Base-by-base conservation (phyloP, 177 flowering plant genomes). In the Vitis hybrid region DNA sequence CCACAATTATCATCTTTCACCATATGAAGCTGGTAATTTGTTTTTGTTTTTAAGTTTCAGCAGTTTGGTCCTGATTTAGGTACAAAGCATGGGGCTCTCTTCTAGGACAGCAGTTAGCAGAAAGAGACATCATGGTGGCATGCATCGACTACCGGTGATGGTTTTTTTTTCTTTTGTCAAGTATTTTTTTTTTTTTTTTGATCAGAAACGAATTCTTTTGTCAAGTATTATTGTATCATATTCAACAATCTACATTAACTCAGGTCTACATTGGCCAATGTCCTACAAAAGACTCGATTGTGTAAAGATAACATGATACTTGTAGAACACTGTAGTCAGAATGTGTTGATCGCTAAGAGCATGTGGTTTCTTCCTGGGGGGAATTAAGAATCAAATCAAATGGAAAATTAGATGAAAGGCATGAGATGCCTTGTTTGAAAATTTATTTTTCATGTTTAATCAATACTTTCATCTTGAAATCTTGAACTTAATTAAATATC, bases 31-130 rank as follows among this genome's bases (percentile, higher is more conserved):
- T 12, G 5, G 40, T 34, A 34, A 7, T 58, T 73, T 21, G 49
- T 62, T 17, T 34, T 68, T 45, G 8, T 56, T 59, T 30, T 50
- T 56, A 17, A 45, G 45, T 66, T 65, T 65, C 30, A 12, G 17
- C n/a, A 14, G 32, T 40, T 55, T 55, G 61, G 65, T 76, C 56
- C 40, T 80, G 66, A 68, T 84, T 73, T 79, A 94, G 99, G 76
- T 90, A 93, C 72, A 93, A 93, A 83, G 99, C 99, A 67, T 95
- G 98, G 98, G 99, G 98, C 70, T 81, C 94, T 69, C 93, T 95
- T 75, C 72, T 95, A 63, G 98, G 99, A 65, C 80, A 73, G 62
- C 90, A 89, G 67, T 76, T 95, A 77, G 88, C 98, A 56, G 98
- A 90, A 76, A 88, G 93, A 72, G 94, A 83, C 72, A 78, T 95